Evolutionary conservation across 169 alveolate genomes (phyloP).

Genomic region (Cryptosporidium muris): DNA sequence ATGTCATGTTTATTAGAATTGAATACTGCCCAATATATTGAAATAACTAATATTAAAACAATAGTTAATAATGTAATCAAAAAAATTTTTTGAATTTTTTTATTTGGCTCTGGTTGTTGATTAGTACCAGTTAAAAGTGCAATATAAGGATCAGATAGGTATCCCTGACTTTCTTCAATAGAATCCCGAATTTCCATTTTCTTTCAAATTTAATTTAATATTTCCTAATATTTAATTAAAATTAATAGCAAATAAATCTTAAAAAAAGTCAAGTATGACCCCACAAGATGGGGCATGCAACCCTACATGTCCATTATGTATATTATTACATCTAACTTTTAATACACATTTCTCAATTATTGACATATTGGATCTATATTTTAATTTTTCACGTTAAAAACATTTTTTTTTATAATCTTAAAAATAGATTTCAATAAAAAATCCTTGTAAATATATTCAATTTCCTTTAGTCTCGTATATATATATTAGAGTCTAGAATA

Average conservation of each 20-base stretch:
- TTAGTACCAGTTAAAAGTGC: constrained; percentile 55
- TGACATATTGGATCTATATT: too few relatives aligned
- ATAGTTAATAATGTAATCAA: constrained; percentile 33
- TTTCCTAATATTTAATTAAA: too few relatives aligned
- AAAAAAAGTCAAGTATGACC: too few relatives aligned
- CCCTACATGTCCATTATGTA: too few relatives aligned
- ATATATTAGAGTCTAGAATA: too few relatives aligned
- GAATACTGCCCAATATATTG: constrained; percentile 3
- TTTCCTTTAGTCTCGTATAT: too few relatives aligned
- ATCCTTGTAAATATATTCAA: too few relatives aligned
- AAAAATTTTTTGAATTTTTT: constrained; percentile 20
- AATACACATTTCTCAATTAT: neutral
- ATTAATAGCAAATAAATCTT: too few relatives aligned
- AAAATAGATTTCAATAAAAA: too few relatives aligned
- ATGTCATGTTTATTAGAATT: constrained; percentile 22
- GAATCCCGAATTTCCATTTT: constrained; percentile 29
- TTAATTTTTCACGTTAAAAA: too few relatives aligned
- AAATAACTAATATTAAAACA: constrained; percentile 11
- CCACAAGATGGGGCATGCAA: too few relatives aligned
- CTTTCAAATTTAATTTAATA: neutral
- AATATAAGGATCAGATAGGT: constrained; percentile 52
- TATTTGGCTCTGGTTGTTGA: constrained; percentile 57
- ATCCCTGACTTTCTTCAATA: constrained; percentile 63
- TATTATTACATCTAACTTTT: neutral
- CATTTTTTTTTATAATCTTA: too few relatives aligned